Evolutionary conservation across 495 filamentous ascomycete species (phyloP), one percentile per base, ranked within the genome.

Genomic region (Penicillium crystallinum): DNA sequence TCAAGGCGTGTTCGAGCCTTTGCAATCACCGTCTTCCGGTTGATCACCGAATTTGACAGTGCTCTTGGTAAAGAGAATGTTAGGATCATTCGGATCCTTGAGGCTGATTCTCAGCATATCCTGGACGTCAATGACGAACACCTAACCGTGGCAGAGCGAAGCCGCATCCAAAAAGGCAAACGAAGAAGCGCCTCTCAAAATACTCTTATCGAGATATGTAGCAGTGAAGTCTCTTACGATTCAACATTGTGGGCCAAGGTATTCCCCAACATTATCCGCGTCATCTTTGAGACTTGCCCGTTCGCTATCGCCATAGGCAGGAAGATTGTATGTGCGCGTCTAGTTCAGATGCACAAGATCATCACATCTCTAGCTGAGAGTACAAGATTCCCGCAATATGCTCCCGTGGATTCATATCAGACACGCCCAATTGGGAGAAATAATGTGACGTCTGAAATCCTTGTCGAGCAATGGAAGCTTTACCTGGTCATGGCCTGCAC

Each of bases 381-480:
- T 3, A 76, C 81, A 3, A 78, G 87, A 36, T 77, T 77, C 11
- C 77, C 78, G 11, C 79, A 78, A 22, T 82, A 83, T 64, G 76
- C 82, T 29, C 66, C 75, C 1, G 69, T 81, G 39, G 87, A 89
- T 56, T 62, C 72, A 22, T 63, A 62, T 9, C 67, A 72, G 34
- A 62, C 50, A 18, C 76, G 76, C 25, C 64, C 70, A 1, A 46
- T 70, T 21, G 77, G 82, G 62, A 62, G 77, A 37, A 86, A 85
- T 27, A 87, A 86, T 4, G 86, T 89, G 22, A 84, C 91, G 8
- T 87, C 91, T 2, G 90, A 95, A 45, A 83, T 95, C 34, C 73
- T 98, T 49, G 81, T 97, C 52, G 93, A 97, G 63, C 93, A 99
- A 67, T 99, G 92, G 92, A 97, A 96, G 68, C 74, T 97, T n/a